Percentiles rank a stretch among this genome's conserved stretches.
phyloP scores from a whole-genome alignment of 495 filamentous ascomycete genomes.

The Hyphodiscus hymeniophilus region DNA sequence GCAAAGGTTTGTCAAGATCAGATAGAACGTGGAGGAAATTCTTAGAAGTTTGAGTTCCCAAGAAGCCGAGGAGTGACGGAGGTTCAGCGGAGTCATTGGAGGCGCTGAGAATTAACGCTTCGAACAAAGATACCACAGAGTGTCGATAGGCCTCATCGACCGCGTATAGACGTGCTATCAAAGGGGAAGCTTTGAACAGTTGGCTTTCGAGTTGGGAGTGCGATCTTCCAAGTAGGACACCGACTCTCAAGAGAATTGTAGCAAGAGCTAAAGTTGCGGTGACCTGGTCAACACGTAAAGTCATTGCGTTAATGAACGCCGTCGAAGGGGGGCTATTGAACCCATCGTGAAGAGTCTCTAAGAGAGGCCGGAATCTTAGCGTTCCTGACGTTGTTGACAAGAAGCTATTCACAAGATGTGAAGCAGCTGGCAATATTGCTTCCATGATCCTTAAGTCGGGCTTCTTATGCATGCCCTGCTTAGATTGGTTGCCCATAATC shows the following conservation, averaged over 20 bases:
- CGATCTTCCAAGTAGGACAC: conserved; percentile 52
- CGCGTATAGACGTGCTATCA: conserved; percentile 72
- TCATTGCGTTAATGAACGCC: conserved; percentile 46
- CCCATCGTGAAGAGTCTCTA: conserved; percentile 60
- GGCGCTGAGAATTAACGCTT: conserved; percentile 63
- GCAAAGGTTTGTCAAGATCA: conserved; percentile 67
- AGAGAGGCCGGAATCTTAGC: conserved; percentile 68
- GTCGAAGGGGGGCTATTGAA: conserved; percentile 55
- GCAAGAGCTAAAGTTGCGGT: conserved; percentile 56
- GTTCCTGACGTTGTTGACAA: conserved; percentile 59
- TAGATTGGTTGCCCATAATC: not conserved
- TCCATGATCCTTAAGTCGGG: conserved; percentile 45
- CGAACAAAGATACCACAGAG: conserved; percentile 59
- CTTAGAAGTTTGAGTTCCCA: conserved; percentile 72
- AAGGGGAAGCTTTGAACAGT: conserved; percentile 66
- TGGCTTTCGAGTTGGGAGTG: conserved; percentile 63
- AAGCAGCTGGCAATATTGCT: conserved; percentile 58
- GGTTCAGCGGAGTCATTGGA: conserved; percentile 60
- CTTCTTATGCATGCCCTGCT: conserved; percentile 15
- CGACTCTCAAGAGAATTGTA: conserved; percentile 58
- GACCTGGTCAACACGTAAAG: conserved; percentile 53
- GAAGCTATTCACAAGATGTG: conserved; percentile 68
- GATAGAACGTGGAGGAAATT: conserved; percentile 75
- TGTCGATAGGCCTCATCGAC: conserved; percentile 56
- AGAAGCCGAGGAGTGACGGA: conserved; percentile 79